Conservation (phyloP, 2,329 filamentous ascomycete species). For the Xylariales sp. region DNA sequence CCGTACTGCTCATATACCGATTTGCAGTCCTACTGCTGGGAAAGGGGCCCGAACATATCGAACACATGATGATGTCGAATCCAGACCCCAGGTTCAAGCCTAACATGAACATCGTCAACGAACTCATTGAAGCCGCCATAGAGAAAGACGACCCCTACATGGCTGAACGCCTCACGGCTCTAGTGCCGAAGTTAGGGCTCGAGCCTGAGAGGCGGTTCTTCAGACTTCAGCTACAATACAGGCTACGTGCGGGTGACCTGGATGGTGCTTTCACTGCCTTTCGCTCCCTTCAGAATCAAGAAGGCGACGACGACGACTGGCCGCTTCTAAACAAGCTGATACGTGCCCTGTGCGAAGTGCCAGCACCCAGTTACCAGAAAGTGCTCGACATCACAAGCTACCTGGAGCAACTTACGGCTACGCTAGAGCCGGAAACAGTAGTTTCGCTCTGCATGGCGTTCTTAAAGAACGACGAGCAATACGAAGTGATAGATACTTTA, state of each 20-base stretch:
- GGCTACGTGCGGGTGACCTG: conserved; percentile 67
- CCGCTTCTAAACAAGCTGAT: conserved; percentile 68
- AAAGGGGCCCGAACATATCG: conserved; percentile 66
- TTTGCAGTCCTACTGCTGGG: conserved; percentile 68
- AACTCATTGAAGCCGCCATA: conserved; percentile 67
- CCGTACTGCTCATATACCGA: conserved; percentile 53
- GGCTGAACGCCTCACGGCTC: conserved; percentile 66
- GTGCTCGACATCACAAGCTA: conserved; percentile 70
- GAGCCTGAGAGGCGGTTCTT: conserved; percentile 65
- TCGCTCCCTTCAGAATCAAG: conserved; percentile 52
- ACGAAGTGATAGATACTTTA: conserved; percentile 77
- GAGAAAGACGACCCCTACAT: conserved; percentile 64
- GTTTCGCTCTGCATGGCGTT: conserved; percentile 69
- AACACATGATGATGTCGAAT: conserved; percentile 60
- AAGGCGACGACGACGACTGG: conserved; percentile 55
- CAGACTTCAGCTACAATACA: conserved; percentile 71
- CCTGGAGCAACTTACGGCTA: conserved; percentile 64
- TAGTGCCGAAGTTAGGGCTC: conserved; percentile 63
- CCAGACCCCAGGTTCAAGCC: conserved; percentile 46
- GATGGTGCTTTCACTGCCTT: conserved; percentile 65
- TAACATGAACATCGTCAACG: conserved; percentile 70
- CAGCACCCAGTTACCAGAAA: conserved; percentile 60
- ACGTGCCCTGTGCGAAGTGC: conserved; percentile 57
- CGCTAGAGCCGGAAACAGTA: conserved; percentile 70
- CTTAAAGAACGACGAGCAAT: conserved; percentile 68